Percentiles rank a stretch among this genome's conserved stretches.
Evolutionary conservation across 768 basidiomycete species (phyloP).

Genomic region (Butyriboletus loyo): DNA sequence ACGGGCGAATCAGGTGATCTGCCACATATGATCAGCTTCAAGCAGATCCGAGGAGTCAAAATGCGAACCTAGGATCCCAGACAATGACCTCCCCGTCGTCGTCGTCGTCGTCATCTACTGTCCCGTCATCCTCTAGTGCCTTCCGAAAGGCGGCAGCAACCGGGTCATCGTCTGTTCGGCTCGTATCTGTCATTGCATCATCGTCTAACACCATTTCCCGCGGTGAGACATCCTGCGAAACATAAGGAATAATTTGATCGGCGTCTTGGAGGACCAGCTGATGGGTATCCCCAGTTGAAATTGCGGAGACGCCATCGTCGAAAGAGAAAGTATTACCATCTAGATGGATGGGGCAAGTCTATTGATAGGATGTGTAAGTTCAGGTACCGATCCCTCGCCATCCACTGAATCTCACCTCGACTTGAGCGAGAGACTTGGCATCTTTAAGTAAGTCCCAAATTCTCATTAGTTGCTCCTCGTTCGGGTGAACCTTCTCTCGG

Average conservation of each 20-base stretch:
- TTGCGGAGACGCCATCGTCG: conserved; percentile 1
- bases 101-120: conserved; percentile 42
- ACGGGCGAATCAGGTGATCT: conserved; percentile 23
- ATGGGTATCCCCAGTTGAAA: conserved; percentile 6
- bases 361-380: conserved; percentile 14
- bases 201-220: conserved; percentile 42
- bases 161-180: conserved; percentile 72
- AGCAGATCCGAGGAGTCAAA: not conserved
- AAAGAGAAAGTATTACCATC: conserved; percentile 23
- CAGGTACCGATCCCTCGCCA: conserved; percentile 2
- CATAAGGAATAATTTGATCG: conserved; percentile 18
- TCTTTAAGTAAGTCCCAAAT: conserved; percentile 82
- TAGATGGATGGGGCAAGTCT: conserved; percentile 27
- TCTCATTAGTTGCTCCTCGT: conserved; percentile 94
- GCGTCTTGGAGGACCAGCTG: not conserved
- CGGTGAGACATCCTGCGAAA: not conserved
- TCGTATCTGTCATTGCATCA: conserved; percentile 63
- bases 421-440: conserved; percentile 53
- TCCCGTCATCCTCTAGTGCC: conserved; percentile 38
- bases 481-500: conserved; percentile 69
- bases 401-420: conserved; percentile 45
- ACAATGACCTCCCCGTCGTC: conserved; percentile 73
- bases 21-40: conserved; percentile 3
- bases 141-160: conserved; percentile 65
- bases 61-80: conserved; percentile 59